These are phyloP conservation scores for Talaromyces thailandensis DNA, from an alignment of 495 filamentous ascomycete genomes.

Conservation along the genomic window DNA sequence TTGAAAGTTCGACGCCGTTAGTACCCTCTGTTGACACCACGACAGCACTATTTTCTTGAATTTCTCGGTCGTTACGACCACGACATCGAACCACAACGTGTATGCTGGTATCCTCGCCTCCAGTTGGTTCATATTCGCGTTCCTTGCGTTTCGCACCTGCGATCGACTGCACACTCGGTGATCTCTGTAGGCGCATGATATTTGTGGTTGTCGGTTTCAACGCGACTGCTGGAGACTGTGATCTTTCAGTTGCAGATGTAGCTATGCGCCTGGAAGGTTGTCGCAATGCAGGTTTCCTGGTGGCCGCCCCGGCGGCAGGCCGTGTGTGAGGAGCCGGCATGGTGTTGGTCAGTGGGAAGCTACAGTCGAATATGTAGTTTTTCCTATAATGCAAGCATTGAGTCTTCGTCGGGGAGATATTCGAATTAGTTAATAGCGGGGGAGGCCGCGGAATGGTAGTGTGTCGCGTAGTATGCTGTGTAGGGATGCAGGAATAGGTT, in stretches of 20 bases:
- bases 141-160: constrained; percentile 66
- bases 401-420: not conserved
- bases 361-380: not conserved
- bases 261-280: constrained; percentile 37
- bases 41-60: constrained; percentile 85
- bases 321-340: constrained; percentile 21
- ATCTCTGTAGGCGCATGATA: constrained; percentile 25
- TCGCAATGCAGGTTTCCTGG: constrained; percentile 46
- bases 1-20: constrained; percentile 79
- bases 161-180: constrained; percentile 31
- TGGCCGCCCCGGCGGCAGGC: constrained; percentile 39
- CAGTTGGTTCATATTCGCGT: constrained; percentile 66
- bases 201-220: constrained; percentile 44
- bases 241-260: constrained; percentile 27
- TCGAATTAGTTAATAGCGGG: not conserved
- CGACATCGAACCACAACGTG: constrained; percentile 93
- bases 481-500: constrained; percentile 12
- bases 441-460: not conserved
- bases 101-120: constrained; percentile 83
- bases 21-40: constrained; percentile 81
- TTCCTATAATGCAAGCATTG: not conserved
- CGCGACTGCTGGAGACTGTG: constrained; percentile 54
- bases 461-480: not conserved
- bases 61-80: constrained; percentile 84
- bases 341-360: not conserved